Conservation (phyloP, 495 filamentous ascomycete genomes). For the Podospora sp. region DNA sequence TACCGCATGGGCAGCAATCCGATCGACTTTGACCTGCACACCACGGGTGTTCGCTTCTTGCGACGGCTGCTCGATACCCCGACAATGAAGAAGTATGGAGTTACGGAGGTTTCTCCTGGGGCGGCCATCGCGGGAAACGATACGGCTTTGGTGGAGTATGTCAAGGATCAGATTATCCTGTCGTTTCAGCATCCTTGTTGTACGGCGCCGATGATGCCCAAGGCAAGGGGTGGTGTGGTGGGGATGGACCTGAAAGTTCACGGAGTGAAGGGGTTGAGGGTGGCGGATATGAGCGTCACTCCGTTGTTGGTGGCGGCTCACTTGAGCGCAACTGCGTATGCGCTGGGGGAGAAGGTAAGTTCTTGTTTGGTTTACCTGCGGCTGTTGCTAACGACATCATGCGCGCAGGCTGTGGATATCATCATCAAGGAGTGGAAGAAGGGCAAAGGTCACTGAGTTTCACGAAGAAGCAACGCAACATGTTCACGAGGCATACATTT, state of each 20-base stretch:
- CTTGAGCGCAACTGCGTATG: constrained; percentile 23
- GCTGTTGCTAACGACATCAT: too few species aligned
- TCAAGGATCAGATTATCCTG: neutral
- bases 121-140: neutral
- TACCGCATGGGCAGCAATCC: constrained; percentile 32
- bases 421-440: too few species aligned
- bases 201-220: constrained; percentile 18
- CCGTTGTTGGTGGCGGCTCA: constrained; percentile 48
- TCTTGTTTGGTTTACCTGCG: too few species aligned
- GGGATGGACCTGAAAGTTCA: constrained; percentile 51
- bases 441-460: too few species aligned
- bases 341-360: constrained; percentile 30
- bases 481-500: too few species aligned
- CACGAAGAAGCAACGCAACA: too few species aligned
- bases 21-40: constrained; percentile 30
- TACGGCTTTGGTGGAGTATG: neutral
- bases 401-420: too few species aligned
- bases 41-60: constrained; percentile 15
- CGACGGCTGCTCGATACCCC: constrained; percentile 9
- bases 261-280: constrained; percentile 28
- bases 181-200: constrained; percentile 18
- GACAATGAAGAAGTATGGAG: neutral
- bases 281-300: constrained; percentile 65
- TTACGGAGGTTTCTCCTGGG: constrained; percentile 10
- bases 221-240: constrained; percentile 24